These are phyloP conservation scores for Aspergillus chevalieri DNA, from an alignment of 2,329 filamentous ascomycete genomes.

Conservation along the genomic window DNA sequence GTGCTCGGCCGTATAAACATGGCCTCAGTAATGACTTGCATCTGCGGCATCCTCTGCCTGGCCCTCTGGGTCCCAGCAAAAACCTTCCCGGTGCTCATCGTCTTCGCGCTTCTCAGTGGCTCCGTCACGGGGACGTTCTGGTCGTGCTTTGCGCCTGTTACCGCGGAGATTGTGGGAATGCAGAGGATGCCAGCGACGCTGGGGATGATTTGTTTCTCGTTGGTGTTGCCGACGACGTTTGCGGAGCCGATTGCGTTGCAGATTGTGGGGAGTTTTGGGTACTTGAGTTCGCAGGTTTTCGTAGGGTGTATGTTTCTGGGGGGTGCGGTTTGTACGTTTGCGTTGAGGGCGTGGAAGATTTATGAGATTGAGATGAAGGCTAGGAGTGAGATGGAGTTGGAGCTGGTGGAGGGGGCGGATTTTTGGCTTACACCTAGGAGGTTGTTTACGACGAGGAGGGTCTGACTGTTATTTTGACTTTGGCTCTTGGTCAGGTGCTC, in stretches of 20 bases:
- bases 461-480: neutral
- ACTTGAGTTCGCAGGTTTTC: slow-evolving; percentile 47
- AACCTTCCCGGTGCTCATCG: slow-evolving; percentile 52
- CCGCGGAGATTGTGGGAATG: slow-evolving; percentile 57
- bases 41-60: slow-evolving; percentile 54
- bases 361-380: slow-evolving; percentile 20
- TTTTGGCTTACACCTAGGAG: neutral
- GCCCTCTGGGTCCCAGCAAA: slow-evolving; percentile 58
- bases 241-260: slow-evolving; percentile 54
- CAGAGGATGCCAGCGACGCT: slow-evolving; percentile 52
- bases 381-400: slow-evolving; percentile 6
- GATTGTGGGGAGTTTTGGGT: slow-evolving; percentile 42
- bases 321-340: slow-evolving; percentile 44
- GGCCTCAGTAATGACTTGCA: slow-evolving; percentile 49
- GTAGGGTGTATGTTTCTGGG: slow-evolving; percentile 56
- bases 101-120: slow-evolving; percentile 56
- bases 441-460: neutral
- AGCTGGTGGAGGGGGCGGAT: neutral
- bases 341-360: slow-evolving; percentile 37
- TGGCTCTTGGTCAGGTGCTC: too few species aligned
- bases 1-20: slow-evolving; percentile 58
- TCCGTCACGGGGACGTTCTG: slow-evolving; percentile 57
- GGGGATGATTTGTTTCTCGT: slow-evolving; percentile 53
- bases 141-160: slow-evolving; percentile 52
- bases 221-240: slow-evolving; percentile 48